phyloP scores from a whole-genome alignment of 345 rosid genomes.

The Streptanthus diversifolius region DNA sequence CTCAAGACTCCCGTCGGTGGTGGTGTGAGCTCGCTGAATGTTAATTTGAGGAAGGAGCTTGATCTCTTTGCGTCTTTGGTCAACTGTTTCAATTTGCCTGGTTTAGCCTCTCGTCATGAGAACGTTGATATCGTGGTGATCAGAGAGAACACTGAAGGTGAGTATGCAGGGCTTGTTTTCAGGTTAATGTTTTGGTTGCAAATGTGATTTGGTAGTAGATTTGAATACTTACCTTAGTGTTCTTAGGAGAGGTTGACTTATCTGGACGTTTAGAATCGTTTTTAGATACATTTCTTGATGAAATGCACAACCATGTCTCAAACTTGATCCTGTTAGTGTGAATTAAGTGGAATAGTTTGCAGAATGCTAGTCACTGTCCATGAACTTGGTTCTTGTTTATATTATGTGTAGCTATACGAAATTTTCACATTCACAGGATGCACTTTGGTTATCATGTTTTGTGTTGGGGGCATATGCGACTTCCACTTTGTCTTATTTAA shows the following conservation, averaged over 20 bases:
- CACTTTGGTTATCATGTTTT: not conserved
- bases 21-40: slow-evolving; percentile 80
- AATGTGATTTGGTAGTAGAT: not conserved
- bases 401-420: not conserved
- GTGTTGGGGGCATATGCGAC: not conserved
- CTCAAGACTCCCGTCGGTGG: slow-evolving; percentile 83
- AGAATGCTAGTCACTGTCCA: not conserved
- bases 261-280: not conserved
- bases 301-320: not conserved
- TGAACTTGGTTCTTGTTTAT: not conserved
- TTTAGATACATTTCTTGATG: not conserved
- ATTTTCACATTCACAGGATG: not conserved
- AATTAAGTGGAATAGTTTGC: not conserved
- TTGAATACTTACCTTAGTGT: too few relatives aligned
- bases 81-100: slow-evolving; percentile 83
- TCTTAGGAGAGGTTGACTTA: too few relatives aligned
- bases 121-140: slow-evolving; percentile 89
- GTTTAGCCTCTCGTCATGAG: slow-evolving; percentile 76
- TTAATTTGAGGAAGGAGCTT: slow-evolving; percentile 79
- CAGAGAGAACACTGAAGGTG: slow-evolving; percentile 97
- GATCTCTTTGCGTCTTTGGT: slow-evolving; percentile 90
- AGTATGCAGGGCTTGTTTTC: slow-evolving; percentile 61
- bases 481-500: not conserved
- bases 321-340: not conserved
- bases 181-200: not conserved